phyloP scores from a whole-genome alignment of 73 alveolate species.

The Stentor coeruleus region DNA sequence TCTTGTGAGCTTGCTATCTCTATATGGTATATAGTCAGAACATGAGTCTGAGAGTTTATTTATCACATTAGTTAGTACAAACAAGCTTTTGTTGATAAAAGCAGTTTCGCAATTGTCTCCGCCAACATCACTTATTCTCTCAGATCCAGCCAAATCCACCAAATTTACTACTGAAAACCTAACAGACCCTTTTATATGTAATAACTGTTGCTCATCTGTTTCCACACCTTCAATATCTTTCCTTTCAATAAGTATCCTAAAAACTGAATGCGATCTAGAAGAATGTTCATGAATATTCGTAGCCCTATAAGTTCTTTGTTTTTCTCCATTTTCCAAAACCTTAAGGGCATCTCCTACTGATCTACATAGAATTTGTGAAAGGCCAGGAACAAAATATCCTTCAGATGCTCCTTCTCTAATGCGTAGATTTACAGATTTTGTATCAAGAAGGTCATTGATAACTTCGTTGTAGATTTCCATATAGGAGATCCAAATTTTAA shows the following conservation, averaged over 20 bases:
- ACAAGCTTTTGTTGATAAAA: conserved; percentile 83
- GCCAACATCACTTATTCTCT: conserved; percentile 67
- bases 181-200: conserved; percentile 48
- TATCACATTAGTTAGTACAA: conserved; percentile 79
- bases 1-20: conserved; percentile 92
- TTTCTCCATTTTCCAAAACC: conserved; percentile 90
- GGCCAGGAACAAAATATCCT: conserved; percentile 58
- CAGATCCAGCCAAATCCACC: conserved; percentile 96
- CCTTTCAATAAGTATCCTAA: conserved; percentile 39
- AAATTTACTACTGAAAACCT: conserved; percentile 47
- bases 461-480: conserved; percentile 92
- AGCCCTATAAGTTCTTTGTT: conserved; percentile 87
- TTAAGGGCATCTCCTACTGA: conserved; percentile 62
- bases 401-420: conserved; percentile 63
- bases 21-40: conserved; percentile 76
- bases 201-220: conserved; percentile 39
- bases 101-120: conserved; percentile 68
- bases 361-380: conserved; percentile 48
- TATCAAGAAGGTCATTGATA: conserved; percentile 86
- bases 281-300: conserved; percentile 93
- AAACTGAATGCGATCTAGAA: conserved; percentile 93
- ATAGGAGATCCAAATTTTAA: conserved; percentile 81
- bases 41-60: conserved; percentile 72
- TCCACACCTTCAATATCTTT: conserved; percentile 20
- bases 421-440: conserved; percentile 51